Percentiles rank a stretch among this genome's conserved stretches.
phyloP scores from a whole-genome alignment of 352 stramenopile genomes.

The Plasmopara halstedii region DNA sequence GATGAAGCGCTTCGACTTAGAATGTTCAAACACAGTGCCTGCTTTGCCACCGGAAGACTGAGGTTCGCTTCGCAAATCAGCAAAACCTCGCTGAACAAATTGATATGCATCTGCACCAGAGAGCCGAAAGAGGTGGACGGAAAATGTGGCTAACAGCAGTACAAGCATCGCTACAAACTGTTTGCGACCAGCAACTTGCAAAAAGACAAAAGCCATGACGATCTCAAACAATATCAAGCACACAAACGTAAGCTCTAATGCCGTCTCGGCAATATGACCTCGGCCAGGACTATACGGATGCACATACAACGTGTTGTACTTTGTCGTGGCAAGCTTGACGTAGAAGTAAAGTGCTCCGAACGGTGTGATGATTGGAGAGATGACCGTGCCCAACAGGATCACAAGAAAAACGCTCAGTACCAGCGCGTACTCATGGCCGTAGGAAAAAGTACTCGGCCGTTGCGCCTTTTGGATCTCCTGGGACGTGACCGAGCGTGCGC shows the following conservation, averaged over 20 bases:
- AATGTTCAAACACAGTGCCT: constrained; percentile 14
- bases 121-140: constrained; percentile 48
- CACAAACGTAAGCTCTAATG: constrained; percentile 53
- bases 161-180: constrained; percentile 59
- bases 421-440: constrained; percentile 72
- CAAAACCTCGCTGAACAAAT: constrained; percentile 28
- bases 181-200: constrained; percentile 43
- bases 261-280: constrained; percentile 55
- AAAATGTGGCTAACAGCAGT: constrained; percentile 33
- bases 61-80: constrained; percentile 18
- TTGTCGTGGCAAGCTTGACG: constrained; percentile 58
- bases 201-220: constrained; percentile 63
- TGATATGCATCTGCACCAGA: constrained; percentile 27
- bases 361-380: constrained; percentile 69
- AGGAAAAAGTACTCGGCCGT: constrained; percentile 54
- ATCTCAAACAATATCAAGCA: constrained; percentile 69
- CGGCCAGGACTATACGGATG: constrained; percentile 56
- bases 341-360: constrained; percentile 80
- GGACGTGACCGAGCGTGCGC: constrained; percentile 50
- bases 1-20: constrained; percentile 23
- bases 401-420: constrained; percentile 75
- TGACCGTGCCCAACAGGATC: constrained; percentile 61
- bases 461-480: constrained; percentile 40
- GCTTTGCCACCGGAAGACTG: constrained; percentile 8
- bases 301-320: constrained; percentile 83